Base-by-base conservation (phyloP, 176 grass and related monocot genomes). In the Bolboschoenus planiculmis region DNA sequence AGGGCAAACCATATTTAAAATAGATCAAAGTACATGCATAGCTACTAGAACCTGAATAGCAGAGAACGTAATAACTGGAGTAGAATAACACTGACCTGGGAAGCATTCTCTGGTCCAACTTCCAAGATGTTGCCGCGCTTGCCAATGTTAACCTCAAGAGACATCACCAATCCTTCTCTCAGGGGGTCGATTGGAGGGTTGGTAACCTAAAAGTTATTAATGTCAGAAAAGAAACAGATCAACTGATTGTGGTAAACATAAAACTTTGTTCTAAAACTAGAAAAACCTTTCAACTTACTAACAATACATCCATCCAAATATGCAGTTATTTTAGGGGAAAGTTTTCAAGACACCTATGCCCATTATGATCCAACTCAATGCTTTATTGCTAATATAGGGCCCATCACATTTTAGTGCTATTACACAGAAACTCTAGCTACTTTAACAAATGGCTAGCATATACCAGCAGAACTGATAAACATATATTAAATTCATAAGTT, bases 111-210 rank as follows among this genome's bases (percentile, higher is more conserved):
- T 86, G 93, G 93, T 40, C 93, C 96, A 88, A 86, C 88, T 65
- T 95, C 93, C 88, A 99, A 90, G 84, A 99, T 95, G 70, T 99
- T 99, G 68, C 91, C 40, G 59, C 96, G 90, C 85, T 95, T 99
- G 68, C 96, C 96, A 63, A 99, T 95, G 89, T 95, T 99, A 65
- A 99, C 93, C 80, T 99, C 96, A 85, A 99, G 93, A 84, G 96
- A 95, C 96, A 99, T 99, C 85, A 99, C 96, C 87, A 99, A 91
- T 83, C 97, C 97, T 93, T 99, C 97, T 88, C 97, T 91, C 26
- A 99, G 91, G 31, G 97, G 97, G 80, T 99, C 97, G 63, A 99
- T 99, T 40, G 97, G 92, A 92, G 97, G 97, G 85, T 99, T 99
- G 50, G 97, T 99, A 66, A 99, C 97, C 97, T 99, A 64, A 33